A percentile compares a stretch with the other conserved stretches of the same genome.
Evolutionary conservation across 164 flowering plant genomes (phyloP).

Genomic region (Paratinospora sagittata): DNA sequence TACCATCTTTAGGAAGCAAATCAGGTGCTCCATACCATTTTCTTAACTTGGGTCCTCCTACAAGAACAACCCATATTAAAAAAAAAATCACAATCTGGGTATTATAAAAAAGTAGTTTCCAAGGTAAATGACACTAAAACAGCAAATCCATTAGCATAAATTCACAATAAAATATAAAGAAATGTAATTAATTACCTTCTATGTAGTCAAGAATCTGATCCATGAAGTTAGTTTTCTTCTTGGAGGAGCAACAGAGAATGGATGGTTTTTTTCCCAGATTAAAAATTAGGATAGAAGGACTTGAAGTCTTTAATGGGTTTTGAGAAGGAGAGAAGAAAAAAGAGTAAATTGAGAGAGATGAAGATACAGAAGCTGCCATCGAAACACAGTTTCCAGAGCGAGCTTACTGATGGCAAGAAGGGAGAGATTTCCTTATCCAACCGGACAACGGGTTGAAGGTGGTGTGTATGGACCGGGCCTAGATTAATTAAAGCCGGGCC

Average conservation of each 20-base stretch:
- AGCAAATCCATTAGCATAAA: not conserved
- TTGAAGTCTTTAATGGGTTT: slow-evolving; percentile 5
- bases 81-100: slow-evolving; percentile 1
- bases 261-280: slow-evolving; percentile 21
- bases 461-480: not conserved
- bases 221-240: slow-evolving; percentile 60
- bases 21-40: slow-evolving; percentile 99
- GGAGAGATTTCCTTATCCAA: slow-evolving; percentile 15
- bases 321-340: slow-evolving; percentile 16
- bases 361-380: slow-evolving; percentile 13
- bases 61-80: too few species aligned
- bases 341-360: slow-evolving; percentile 12
- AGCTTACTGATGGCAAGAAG: too few species aligned
- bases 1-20: slow-evolving; percentile 58
- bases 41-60: slow-evolving; percentile 94
- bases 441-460: not conserved
- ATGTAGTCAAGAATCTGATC: slow-evolving; percentile 93
- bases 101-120: not conserved
- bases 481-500: not conserved
- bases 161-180: not conserved
- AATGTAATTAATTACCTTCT: slow-evolving; percentile 44
- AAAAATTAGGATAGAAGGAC: not conserved
- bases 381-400: not conserved
- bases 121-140: not conserved
- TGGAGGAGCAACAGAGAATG: slow-evolving; percentile 43